A percentile compares a stretch with the other conserved stretches of the same genome.
These are phyloP conservation scores for Vanrija pseudolonga DNA, from an alignment of 1,284 basidiomycete species.

Conservation along the genomic window DNA sequence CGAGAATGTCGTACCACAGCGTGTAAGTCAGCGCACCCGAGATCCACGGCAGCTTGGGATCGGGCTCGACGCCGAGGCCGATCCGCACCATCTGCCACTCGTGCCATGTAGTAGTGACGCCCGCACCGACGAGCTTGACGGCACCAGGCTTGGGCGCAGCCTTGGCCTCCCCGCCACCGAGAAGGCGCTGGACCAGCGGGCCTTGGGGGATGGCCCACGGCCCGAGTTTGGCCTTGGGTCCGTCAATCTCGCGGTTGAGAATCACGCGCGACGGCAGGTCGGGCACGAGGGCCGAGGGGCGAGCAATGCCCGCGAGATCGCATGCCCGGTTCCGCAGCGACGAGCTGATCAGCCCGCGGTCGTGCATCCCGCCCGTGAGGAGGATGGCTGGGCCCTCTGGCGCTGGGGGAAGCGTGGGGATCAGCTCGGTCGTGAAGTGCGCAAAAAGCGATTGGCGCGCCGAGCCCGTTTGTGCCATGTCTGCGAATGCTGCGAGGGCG, in stretches of 20 bases:
- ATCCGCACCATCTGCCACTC: slow-evolving; percentile 45
- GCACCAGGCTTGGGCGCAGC: slow-evolving; percentile 2
- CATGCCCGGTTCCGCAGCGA: slow-evolving; percentile 31
- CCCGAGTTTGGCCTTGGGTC: slow-evolving; percentile 20
- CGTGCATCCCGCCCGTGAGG: slow-evolving; percentile 43
- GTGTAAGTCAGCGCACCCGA: slow-evolving; percentile 23
- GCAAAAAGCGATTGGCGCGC: slow-evolving; percentile 41
- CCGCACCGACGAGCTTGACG: slow-evolving; percentile 41
- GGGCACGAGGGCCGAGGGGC: slow-evolving; percentile 38
- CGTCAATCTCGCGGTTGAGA: slow-evolving; percentile 25
- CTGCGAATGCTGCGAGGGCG: slow-evolving; percentile 8
- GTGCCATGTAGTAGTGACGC: slow-evolving; percentile 43
- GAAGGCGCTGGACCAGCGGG: slow-evolving; percentile 15
- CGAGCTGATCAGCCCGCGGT: slow-evolving; percentile 30
- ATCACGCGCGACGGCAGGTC: slow-evolving; percentile 28
- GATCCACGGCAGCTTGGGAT: slow-evolving; percentile 32
- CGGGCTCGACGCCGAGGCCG: slow-evolving; percentile 35
- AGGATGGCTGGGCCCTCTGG: slow-evolving; percentile 42
- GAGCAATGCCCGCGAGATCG: slow-evolving; percentile 41
- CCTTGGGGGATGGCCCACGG: slow-evolving; percentile 33
- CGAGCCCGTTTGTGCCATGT: slow-evolving; percentile 3
- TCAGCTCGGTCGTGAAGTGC: slow-evolving; percentile 36
- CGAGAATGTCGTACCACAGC: slow-evolving; percentile 31
- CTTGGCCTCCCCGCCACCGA: slow-evolving; percentile 22
- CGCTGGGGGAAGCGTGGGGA: slow-evolving; percentile 30